A percentile compares a stretch with the other conserved stretches of the same genome.
Conservation (phyloP, 1,284 basidiomycete species). For the Fomitopsis palustris region DNA sequence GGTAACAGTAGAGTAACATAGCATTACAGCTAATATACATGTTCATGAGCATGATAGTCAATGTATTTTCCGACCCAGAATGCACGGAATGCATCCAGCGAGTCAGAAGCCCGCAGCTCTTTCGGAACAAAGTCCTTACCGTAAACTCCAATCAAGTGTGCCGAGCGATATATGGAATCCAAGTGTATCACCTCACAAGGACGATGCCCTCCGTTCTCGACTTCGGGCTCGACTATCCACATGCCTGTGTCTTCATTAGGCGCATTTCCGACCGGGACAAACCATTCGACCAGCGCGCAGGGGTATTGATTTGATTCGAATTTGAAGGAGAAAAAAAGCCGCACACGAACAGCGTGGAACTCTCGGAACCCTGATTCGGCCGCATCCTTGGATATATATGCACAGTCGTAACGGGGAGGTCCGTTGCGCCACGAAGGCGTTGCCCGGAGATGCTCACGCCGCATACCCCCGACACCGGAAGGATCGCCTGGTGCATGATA, state of each 20-base stretch:
- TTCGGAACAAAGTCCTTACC: not conserved
- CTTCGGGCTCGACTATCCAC: slow-evolving; percentile 19
- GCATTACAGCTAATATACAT: too few relatives aligned
- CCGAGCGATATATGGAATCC: slow-evolving; percentile 9
- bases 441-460: slow-evolving; percentile 17
- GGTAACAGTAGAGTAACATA: too few relatives aligned
- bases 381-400: slow-evolving; percentile 1
- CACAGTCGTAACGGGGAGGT: slow-evolving; percentile 11
- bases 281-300: slow-evolving; percentile 22
- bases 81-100: not conserved
- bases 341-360: slow-evolving; percentile 4
- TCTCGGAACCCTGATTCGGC: not conserved
- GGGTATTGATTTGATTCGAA: slow-evolving; percentile 5
- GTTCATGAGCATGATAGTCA: not conserved
- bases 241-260: slow-evolving; percentile 20
- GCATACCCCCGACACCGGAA: slow-evolving; percentile 22
- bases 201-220: not conserved
- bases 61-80: not conserved
- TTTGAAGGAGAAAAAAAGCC: slow-evolving; percentile 11
- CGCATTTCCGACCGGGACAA: slow-evolving; percentile 4
- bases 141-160: slow-evolving; percentile 14
- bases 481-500: slow-evolving; percentile 27
- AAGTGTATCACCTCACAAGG: slow-evolving; percentile 7
- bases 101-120: not conserved
- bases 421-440: slow-evolving; percentile 13